Evolutionary conservation across 2,329 filamentous ascomycete genomes (phyloP).

Genomic region (Hymenoscyphus fructigenus): DNA sequence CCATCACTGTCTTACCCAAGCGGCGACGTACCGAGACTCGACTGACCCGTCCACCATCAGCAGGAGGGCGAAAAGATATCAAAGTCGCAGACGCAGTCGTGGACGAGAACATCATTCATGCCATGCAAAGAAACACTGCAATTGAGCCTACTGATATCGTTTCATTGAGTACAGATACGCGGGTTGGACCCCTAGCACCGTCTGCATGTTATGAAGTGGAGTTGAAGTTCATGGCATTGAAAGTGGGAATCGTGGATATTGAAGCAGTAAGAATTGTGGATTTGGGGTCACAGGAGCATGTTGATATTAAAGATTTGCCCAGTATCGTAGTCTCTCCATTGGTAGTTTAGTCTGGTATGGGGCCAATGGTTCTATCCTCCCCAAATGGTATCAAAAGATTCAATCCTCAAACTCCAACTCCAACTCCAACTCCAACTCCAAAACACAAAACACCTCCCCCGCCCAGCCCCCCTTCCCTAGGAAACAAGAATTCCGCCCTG

Average conservation of each 20-base stretch:
- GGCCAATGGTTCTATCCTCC: not conserved
- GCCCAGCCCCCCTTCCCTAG: not conserved
- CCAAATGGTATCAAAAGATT: not conserved
- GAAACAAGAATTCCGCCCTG: not conserved
- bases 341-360: not conserved
- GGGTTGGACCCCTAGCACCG: constrained; percentile 70
- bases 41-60: constrained; percentile 47
- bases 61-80: constrained; percentile 40
- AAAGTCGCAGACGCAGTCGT: constrained; percentile 63
- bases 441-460: not conserved
- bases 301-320: constrained; percentile 74
- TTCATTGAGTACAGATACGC: constrained; percentile 72
- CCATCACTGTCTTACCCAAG: constrained; percentile 65
- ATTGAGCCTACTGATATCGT: constrained; percentile 66
- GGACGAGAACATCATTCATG: constrained; percentile 70
- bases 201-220: constrained; percentile 73
- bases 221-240: constrained; percentile 68
- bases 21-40: constrained; percentile 58
- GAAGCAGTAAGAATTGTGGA: constrained; percentile 75
- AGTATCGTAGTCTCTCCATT: constrained; percentile 55
- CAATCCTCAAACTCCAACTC: not conserved
- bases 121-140: constrained; percentile 65
- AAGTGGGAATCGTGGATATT: constrained; percentile 64
- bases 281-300: constrained; percentile 70
- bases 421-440: not conserved